These are phyloP conservation scores for Penicillium dipodomyicola DNA, from an alignment of 495 filamentous ascomycete genomes.

Conservation along the genomic window DNA sequence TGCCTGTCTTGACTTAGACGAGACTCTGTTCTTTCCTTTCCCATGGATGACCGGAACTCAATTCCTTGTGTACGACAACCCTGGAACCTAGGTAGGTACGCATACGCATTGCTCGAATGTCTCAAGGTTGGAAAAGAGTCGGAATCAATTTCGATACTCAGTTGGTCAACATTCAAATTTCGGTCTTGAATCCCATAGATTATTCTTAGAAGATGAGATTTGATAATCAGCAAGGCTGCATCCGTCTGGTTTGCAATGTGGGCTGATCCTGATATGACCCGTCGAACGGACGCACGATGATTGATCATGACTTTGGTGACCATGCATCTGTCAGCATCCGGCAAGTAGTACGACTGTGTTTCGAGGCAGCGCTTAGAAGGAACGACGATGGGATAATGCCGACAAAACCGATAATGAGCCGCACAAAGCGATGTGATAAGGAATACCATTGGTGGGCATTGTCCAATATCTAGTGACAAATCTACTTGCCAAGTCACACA, in stretches of 20 bases:
- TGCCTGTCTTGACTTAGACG: constrained; percentile 12
- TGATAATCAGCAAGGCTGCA: constrained; percentile 2
- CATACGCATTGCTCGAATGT: background rate
- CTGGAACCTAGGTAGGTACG: too few species aligned
- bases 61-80: background rate
- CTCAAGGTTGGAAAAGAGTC: background rate
- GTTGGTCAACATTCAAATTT: background rate
- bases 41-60: constrained; percentile 14
- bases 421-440: background rate
- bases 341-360: constrained; percentile 7
- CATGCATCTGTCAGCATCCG: constrained; percentile 17
- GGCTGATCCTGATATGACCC: constrained; percentile 14
- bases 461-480: background rate
- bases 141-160: background rate
- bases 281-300: constrained; percentile 24
- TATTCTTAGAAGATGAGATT: background rate
- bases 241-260: background rate
- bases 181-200: background rate
- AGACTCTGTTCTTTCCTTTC: constrained; percentile 6
- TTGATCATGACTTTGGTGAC: constrained; percentile 12
- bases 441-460: background rate
- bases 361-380: constrained; percentile 1
- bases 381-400: background rate
- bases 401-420: constrained; percentile 1
- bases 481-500: background rate